A percentile compares a stretch with the other conserved stretches of the same genome.
Conservation (phyloP, 73 alveolate genomes). For the Symbiodinium natans region DNA sequence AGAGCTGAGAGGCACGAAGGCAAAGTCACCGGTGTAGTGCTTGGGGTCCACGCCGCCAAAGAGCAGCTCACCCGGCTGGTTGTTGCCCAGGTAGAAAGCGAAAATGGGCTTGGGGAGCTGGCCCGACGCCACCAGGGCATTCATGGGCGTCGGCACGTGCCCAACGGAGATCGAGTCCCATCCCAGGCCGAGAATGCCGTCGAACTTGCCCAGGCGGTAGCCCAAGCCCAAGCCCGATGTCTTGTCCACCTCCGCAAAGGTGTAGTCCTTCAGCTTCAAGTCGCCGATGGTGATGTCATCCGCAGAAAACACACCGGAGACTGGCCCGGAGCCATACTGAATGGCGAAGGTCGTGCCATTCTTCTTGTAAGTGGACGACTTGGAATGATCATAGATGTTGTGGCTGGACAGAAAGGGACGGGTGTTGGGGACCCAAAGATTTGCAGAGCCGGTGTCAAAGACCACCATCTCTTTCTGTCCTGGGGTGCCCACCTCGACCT, state of each 20-base stretch:
- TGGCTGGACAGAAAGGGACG: slow-evolving; percentile 49
- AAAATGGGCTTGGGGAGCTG: slow-evolving; percentile 68
- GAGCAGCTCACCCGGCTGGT: slow-evolving; percentile 77
- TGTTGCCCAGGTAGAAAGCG: slow-evolving; percentile 84
- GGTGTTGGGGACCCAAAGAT: slow-evolving; percentile 96
- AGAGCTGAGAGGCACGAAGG: slow-evolving; percentile 36
- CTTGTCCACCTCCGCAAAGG: slow-evolving; percentile 87
- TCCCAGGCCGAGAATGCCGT: slow-evolving; percentile 98
- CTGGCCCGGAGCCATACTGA: slow-evolving; percentile 90
- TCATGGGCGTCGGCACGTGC: slow-evolving; percentile 95
- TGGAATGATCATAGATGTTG: slow-evolving; percentile 64
- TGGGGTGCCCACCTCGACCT: slow-evolving; percentile 96
- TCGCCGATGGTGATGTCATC: slow-evolving; percentile 77
- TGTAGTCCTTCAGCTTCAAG: slow-evolving; percentile 53
- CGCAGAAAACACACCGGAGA: slow-evolving; percentile 55
- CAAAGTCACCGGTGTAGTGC: slow-evolving; percentile 84
- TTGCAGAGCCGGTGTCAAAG: slow-evolving; percentile 97
- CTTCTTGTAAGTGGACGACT: slow-evolving; percentile 74
- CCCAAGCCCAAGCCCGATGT: slow-evolving; percentile 94
- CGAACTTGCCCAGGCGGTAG: slow-evolving; percentile 95
- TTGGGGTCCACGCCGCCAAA: slow-evolving; percentile 75
- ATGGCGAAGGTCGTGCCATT: slow-evolving; percentile 86
- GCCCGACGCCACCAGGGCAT: slow-evolving; percentile 47
- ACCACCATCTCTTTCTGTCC: slow-evolving; percentile 96
- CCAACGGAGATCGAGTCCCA: slow-evolving; percentile 96